Evolutionary conservation across 225 moss, liverwort and hornwort genomes (phyloP).

Genomic region (Sphagnum tenellum): DNA sequence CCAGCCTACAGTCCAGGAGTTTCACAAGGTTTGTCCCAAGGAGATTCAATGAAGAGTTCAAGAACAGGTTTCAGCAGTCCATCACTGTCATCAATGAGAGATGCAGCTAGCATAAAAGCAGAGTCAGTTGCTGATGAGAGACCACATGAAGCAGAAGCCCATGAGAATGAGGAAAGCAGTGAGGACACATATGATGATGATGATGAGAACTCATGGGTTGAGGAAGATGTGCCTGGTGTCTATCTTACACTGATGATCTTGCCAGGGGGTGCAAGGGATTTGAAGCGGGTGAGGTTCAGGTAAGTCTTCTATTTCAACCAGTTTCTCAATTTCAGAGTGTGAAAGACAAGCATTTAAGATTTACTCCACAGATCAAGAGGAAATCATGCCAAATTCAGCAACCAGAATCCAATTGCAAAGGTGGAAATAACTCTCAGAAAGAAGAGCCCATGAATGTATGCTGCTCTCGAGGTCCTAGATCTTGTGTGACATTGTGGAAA

Average conservation of each 20-base stretch:
- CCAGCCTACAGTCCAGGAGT: constrained; percentile 43
- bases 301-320: constrained; percentile 5
- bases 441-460: too few species aligned
- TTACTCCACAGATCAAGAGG: too few species aligned
- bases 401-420: too few species aligned
- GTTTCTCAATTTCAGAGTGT: too few species aligned
- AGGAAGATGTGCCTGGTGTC: constrained; percentile 62
- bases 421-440: too few species aligned
- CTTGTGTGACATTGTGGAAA: too few species aligned
- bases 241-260: constrained; percentile 47
- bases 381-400: too few species aligned
- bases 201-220: constrained; percentile 48
- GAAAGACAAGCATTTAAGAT: too few species aligned
- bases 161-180: constrained; percentile 41
- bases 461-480: too few species aligned
- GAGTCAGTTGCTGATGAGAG: constrained; percentile 30
- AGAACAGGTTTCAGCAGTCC: constrained; percentile 9
- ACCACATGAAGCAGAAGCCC: constrained; percentile 36
- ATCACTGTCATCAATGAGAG: constrained; percentile 27
- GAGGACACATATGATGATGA: constrained; percentile 23
- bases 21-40: constrained; percentile 2
- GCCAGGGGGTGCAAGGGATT: constrained; percentile 46
- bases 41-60: constrained; percentile 20
- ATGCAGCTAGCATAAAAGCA: constrained; percentile 29
- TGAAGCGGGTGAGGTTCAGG: constrained; percentile 70